These are phyloP conservation scores for Pichia inconspicua DNA, from an alignment of 1,139 yeast species.

Conservation along the genomic window DNA sequence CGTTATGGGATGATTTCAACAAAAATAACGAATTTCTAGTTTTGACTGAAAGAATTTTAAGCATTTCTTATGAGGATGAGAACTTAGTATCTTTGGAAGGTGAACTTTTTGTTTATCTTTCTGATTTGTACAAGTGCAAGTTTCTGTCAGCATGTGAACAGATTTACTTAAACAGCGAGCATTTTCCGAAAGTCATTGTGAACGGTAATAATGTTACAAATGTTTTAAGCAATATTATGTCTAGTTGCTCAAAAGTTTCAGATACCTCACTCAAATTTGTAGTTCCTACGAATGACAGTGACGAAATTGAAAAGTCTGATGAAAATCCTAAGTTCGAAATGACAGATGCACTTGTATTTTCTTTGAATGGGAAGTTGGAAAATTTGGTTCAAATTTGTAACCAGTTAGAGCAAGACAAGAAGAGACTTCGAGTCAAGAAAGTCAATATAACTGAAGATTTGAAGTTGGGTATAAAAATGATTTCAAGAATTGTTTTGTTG, in stretches of 20 bases:
- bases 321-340: conserved; percentile 12
- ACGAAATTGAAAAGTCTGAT: not conserved
- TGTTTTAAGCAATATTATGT: conserved; percentile 22
- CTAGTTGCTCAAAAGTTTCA: conserved; percentile 24
- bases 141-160: conserved; percentile 35
- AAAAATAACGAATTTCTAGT: conserved; percentile 5
- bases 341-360: conserved; percentile 28
- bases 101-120: conserved; percentile 32
- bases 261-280: not conserved
- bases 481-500: conserved; percentile 52
- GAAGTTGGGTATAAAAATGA: conserved; percentile 31
- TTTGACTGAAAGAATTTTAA: conserved; percentile 4
- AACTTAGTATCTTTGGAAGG: conserved; percentile 25
- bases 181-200: conserved; percentile 31
- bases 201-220: conserved; percentile 19
- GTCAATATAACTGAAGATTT: conserved; percentile 16
- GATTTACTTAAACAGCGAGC: conserved; percentile 36
- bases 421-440: conserved; percentile 8
- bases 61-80: conserved; percentile 1
- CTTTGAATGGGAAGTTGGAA: conserved; percentile 27
- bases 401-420: conserved; percentile 18
- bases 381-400: conserved; percentile 26
- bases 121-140: conserved; percentile 27
- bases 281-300: not conserved
- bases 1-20: conserved; percentile 2